Percentiles rank a stretch among this genome's conserved stretches.
phyloP scores from a whole-genome alignment of 2,329 filamentous ascomycete genomes.

The Penicillium sp. region DNA sequence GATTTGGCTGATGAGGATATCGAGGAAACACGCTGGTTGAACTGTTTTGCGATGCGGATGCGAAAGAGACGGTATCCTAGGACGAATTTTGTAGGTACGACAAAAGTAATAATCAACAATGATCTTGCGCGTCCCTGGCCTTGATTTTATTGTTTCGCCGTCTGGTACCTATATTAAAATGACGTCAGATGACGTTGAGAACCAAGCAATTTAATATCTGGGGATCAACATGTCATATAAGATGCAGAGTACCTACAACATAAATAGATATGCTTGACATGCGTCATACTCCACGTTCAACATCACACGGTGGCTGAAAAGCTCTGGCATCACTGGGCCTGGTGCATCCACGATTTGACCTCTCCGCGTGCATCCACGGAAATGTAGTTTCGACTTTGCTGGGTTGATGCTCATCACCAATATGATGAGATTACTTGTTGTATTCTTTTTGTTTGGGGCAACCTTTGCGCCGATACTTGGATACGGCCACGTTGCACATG shows the following conservation, averaged over 20 bases:
- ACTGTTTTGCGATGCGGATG: background rate
- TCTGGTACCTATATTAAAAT: constrained; percentile 5
- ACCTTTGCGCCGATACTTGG: background rate
- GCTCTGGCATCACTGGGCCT: constrained; percentile 14
- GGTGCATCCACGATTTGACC: background rate
- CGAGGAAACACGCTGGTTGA: background rate
- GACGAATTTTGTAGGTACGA: background rate
- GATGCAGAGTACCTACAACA: background rate
- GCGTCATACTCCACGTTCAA: constrained; percentile 18
- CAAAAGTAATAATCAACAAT: background rate
- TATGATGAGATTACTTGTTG: background rate
- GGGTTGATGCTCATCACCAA: background rate
- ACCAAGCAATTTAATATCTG: constrained; percentile 2
- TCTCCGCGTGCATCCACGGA: background rate
- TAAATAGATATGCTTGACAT: constrained; percentile 4
- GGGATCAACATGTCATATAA: constrained; percentile 4
- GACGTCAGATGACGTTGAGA: constrained; percentile 21
- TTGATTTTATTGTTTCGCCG: constrained; percentile 4
- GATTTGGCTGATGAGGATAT: background rate
- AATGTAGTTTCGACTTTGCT: background rate
- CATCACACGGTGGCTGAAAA: constrained; percentile 16
- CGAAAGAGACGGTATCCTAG: background rate
- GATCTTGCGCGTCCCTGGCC: background rate
- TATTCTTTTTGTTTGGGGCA: background rate
- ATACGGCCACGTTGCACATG: background rate